A percentile compares a stretch with the other conserved stretches of the same genome.
These are phyloP conservation scores for Blastocystis sp. DNA, from an alignment of 352 stramenopile species.

Conservation along the genomic window DNA sequence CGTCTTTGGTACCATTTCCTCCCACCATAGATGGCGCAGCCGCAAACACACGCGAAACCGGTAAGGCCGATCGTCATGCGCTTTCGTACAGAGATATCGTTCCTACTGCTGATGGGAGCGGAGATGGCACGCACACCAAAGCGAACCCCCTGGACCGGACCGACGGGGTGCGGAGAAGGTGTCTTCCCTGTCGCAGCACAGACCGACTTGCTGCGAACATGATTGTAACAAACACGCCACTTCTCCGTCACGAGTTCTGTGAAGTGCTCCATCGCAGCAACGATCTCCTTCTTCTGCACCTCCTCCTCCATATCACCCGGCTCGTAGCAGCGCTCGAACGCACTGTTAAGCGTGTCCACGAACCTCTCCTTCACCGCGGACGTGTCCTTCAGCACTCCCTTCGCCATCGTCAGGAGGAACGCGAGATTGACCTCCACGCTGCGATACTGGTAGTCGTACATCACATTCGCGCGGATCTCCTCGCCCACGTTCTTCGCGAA, in stretches of 20 bases:
- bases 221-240: not conserved
- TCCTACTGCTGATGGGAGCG: not conserved
- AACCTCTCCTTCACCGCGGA: not conserved
- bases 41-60: not conserved
- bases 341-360: not conserved
- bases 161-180: not conserved
- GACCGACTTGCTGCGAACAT: not conserved
- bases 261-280: not conserved
- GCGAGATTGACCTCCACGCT: conserved; percentile 26
- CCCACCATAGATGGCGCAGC: not conserved
- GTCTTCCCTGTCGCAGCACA: not conserved
- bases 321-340: conserved; percentile 13
- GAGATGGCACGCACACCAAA: not conserved
- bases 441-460: conserved; percentile 36
- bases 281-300: conserved; percentile 18
- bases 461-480: conserved; percentile 16
- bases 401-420: conserved; percentile 33
- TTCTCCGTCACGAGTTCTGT: not conserved
- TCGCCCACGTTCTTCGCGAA: conserved; percentile 35
- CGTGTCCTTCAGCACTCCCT: not conserved
- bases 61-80: conserved; percentile 8
- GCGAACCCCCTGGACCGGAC: not conserved
- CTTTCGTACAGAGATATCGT: conserved; percentile 47
- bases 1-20: not conserved
- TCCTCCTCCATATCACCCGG: not conserved